phyloP scores from a whole-genome alignment of 2,329 filamentous ascomycete genomes.

The Colletotrichum coccodes region DNA sequence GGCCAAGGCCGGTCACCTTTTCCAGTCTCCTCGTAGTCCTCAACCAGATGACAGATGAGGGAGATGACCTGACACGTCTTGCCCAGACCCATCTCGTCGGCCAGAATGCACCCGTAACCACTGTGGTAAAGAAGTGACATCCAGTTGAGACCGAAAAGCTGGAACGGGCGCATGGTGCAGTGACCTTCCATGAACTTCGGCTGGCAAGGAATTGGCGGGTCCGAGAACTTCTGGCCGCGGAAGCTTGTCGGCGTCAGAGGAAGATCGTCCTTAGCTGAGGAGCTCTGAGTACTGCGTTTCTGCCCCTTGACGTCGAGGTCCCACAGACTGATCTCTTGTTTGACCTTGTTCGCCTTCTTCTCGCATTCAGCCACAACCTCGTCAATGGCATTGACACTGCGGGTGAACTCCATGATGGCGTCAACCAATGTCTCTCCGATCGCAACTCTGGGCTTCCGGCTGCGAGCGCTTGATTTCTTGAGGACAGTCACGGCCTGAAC shows the following conservation, averaged over 20 bases:
- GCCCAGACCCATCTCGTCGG: conserved; percentile 96
- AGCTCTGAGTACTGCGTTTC: conserved; percentile 42
- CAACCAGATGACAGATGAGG: conserved; percentile 85
- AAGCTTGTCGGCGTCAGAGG: conserved; percentile 55
- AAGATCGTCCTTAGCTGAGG: conserved; percentile 44
- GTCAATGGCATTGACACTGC: conserved; percentile 85
- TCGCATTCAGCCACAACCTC: conserved; percentile 82
- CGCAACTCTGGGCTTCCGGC: conserved; percentile 53
- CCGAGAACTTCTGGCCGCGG: conserved; percentile 44
- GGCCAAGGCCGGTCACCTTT: conserved; percentile 65
- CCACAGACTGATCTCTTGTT: conserved; percentile 57
- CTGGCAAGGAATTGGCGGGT: conserved; percentile 66
- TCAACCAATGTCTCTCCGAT: conserved; percentile 65
- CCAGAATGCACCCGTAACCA: conserved; percentile 87
- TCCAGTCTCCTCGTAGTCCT: conserved; percentile 59
- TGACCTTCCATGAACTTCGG: conserved; percentile 81
- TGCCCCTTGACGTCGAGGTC: conserved; percentile 59
- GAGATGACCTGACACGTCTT: conserved; percentile 98
- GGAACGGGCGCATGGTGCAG: conserved; percentile 89
- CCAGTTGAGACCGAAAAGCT: conserved; percentile 96
- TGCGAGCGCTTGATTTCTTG: conserved; percentile 56
- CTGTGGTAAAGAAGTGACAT: conserved; percentile 84
- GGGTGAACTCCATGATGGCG: conserved; percentile 75
- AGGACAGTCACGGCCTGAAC: conserved; percentile 72
- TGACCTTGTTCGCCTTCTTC: conserved; percentile 69